Base-by-base conservation (phyloP, 768 basidiomycete species). In the Lactarius indigo region DNA sequence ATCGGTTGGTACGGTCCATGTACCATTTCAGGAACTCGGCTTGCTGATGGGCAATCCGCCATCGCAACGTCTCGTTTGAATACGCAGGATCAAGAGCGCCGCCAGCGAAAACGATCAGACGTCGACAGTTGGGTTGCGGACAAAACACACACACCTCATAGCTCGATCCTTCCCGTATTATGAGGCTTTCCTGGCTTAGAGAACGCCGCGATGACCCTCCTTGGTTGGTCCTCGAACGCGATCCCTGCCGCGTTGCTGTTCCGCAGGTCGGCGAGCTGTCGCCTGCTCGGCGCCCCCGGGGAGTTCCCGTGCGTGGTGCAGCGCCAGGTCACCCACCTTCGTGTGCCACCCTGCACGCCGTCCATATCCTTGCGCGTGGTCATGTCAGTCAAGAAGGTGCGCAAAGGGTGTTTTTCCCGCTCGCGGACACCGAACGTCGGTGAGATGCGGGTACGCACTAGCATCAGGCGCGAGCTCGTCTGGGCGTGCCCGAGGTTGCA, bases 171-270 rank as follows among this genome's bases (percentile, higher is more conserved):
- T 13, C 23, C 23, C 47, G 12, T 23, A 23, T 26, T 23, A 12
- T 23, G 44, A 2, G 91, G 83, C 50, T 90, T 81, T 52, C 95
- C 96, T 0, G 94, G 81, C 75, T 96, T 91, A 66, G 95, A 96
- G 78, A 98, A 98, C 30, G 84, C 87, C 17, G 78, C 78, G 30
- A 97, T 81, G 68, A 95, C 89, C 67, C 93, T 50, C 44, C 47
- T 82, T 74, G 85, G 80, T 67, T 90, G 82, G 76, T 97, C 97
- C 77, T 94, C 92, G 72, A 84, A 92, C 58, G 90, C 85, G 68
- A 97, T 87, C 47, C 13, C 47, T 50, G 23, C 47, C 23, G 23
- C 23, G 70, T 90, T 92, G 23, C 96, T 90, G 73, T 98, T 98
- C 68, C 89, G 81, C 71, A 98, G 77, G 78, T 97, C 94, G 28